These are phyloP conservation scores for Rhodomyrtus tomentosa DNA, from an alignment of 345 rosid species.

Conservation along the genomic window DNA sequence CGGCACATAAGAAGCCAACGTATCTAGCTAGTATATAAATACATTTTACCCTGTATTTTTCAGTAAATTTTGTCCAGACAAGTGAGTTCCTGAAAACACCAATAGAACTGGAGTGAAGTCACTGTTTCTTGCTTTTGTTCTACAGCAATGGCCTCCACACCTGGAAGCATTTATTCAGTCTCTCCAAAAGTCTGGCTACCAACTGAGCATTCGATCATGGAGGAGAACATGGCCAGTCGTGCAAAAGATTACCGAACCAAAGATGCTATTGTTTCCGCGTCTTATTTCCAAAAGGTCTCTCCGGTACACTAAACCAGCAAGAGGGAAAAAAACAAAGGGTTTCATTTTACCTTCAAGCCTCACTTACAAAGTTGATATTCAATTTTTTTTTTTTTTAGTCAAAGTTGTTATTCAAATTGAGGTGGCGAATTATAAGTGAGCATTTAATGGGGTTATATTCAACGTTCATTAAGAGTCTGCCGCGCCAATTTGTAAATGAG, in stretches of 20 bases:
- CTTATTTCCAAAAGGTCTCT: conserved; percentile 16
- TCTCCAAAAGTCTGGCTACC: conserved; percentile 7
- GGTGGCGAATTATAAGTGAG: background rate
- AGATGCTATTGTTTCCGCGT: conserved; percentile 2
- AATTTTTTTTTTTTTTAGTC: too few relatives aligned
- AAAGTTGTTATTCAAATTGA: background rate
- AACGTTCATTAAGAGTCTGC: background rate
- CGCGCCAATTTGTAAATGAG: background rate
- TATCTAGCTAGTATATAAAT: background rate
- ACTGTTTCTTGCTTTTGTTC: background rate
- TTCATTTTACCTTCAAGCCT: background rate
- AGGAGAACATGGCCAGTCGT: background rate
- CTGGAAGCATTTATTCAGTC: background rate
- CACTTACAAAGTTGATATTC: background rate
- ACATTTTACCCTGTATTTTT: background rate
- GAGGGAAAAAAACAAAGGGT: background rate
- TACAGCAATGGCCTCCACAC: conserved; percentile 9
- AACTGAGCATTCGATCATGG: background rate
- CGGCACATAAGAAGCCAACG: background rate
- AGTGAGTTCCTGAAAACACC: background rate
- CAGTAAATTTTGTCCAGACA: background rate
- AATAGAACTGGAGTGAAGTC: background rate
- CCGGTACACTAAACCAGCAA: background rate
- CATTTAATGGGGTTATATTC: background rate
- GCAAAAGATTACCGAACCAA: background rate